Conservation (phyloP, 2,329 filamentous ascomycete species). For the Volutella citrinella region DNA sequence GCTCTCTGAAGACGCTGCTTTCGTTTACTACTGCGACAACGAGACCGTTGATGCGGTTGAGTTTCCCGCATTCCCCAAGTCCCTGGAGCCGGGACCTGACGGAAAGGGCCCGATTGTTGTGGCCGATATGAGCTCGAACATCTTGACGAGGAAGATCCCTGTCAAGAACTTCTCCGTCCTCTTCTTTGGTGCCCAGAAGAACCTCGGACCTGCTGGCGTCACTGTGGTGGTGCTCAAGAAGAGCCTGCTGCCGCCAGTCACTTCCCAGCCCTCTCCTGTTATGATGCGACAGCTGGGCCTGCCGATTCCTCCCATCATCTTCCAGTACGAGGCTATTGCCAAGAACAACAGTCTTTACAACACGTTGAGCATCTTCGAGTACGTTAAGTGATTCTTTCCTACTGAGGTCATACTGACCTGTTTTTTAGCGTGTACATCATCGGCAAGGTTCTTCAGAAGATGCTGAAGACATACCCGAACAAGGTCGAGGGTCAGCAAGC, state of each 20-base stretch:
- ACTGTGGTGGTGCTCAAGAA: conserved; percentile 86
- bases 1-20: conserved; percentile 63
- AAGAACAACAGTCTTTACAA: conserved; percentile 98
- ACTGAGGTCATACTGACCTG: no score
- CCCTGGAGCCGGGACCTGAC: conserved; percentile 54
- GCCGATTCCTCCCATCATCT: conserved; percentile 73
- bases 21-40: conserved; percentile 91
- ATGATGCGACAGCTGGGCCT: conserved; percentile 72
- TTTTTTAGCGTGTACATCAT: conserved; percentile 88
- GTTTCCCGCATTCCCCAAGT: conserved; percentile 70
- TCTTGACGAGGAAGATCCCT: conserved; percentile 76
- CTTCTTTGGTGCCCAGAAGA: conserved; percentile 95
- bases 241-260: conserved; percentile 67
- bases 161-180: conserved; percentile 77
- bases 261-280: conserved; percentile 61
- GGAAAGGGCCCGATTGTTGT: conserved; percentile 74
- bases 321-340: conserved; percentile 80
- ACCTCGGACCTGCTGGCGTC: conserved; percentile 81
- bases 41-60: conserved; percentile 95
- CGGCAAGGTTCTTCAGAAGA: conserved; percentile 79
- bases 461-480: conserved; percentile 62
- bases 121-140: conserved; percentile 93
- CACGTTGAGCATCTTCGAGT: conserved; percentile 89
- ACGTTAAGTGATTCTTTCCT: no score
- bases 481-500: conserved; percentile 76